Percentiles rank a stretch among this genome's conserved stretches.
These are phyloP conservation scores for Nadsonia starkeyi-henricii DNA, from an alignment of 1,139 yeast genomes.

Conservation along the genomic window DNA sequence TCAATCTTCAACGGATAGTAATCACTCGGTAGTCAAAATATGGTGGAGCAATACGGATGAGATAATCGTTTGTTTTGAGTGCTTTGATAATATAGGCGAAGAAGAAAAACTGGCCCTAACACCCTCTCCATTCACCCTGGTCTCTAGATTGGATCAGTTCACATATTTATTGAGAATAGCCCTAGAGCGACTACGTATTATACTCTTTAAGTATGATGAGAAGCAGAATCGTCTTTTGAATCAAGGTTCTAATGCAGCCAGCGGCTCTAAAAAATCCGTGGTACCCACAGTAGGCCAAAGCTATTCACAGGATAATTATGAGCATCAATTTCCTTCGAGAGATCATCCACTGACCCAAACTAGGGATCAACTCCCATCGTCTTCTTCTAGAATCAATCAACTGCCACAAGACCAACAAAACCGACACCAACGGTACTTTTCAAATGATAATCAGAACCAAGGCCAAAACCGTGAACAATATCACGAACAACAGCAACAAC, in stretches of 20 bases:
- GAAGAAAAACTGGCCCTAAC: no score
- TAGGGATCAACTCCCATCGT: no score
- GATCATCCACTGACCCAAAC: no score
- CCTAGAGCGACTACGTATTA: slow-evolving; percentile 58
- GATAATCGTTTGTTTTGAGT: slow-evolving; percentile 41
- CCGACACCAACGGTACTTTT: no score
- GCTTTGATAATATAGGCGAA: slow-evolving; percentile 20
- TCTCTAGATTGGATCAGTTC: slow-evolving; percentile 60
- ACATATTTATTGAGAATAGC: slow-evolving; percentile 73
- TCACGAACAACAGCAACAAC: no score
- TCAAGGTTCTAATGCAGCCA: slow-evolving; percentile 3
- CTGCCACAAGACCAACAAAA: no score
- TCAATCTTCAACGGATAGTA: not conserved
- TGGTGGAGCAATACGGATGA: slow-evolving; percentile 29
- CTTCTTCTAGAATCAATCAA: no score
- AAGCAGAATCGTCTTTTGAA: slow-evolving; percentile 11
- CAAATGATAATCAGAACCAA: no score
- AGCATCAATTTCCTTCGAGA: no score
- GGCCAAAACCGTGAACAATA: no score
- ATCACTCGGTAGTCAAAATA: slow-evolving; percentile 23
- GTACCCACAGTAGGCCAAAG: no score
- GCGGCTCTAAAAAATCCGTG: not conserved
- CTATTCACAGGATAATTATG: no score
- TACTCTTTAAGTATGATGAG: slow-evolving; percentile 36
- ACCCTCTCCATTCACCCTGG: slow-evolving; percentile 41